Evolutionary conservation across 805 yeast species (phyloP), one percentile per base, ranked within the genome.

Genomic region (Danielia reshetovae): DNA sequence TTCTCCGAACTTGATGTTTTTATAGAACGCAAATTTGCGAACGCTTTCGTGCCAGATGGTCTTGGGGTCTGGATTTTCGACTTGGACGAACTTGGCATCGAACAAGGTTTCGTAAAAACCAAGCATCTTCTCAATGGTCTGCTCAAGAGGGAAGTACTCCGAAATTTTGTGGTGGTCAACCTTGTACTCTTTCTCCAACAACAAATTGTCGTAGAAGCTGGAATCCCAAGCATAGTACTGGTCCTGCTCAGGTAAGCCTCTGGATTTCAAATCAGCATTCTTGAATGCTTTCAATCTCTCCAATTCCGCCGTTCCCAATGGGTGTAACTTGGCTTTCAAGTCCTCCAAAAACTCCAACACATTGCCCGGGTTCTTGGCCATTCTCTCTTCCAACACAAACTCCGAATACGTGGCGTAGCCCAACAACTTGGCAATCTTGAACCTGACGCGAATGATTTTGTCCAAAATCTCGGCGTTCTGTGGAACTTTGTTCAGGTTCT

Each of bases 21-120:
- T 61, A 81, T 84, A 84, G 34, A 83, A 87, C 2, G 84, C 77
- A 51, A 77, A 77, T 51, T 78, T 82, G 42, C 75, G 77, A 12
- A 84, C 93, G 54, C 85, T 95, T 36, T 70, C 74, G 51, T 86
- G 89, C 95, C 95, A 86, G 11, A 74, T 71, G 10, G 74, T 61
- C 30, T 57, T 63, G 12, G 65, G 55, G 16, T 57, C 48, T 2
- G 60, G 51, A 6, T 59, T 59, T 4, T 62, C 62, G 22, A 74
- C 66, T 49, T 75, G 77, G 30, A 72, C 71, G 54, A 86, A 84
- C 54, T 80, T 77, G 39, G 86, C 68, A 40, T 76, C 77, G 59
- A 86, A 80, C 32, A 86, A 67, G 2, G 64, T 68, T 55, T 82
- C 90, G 55, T 81, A 86, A 43, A 85, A 74, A 7, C 66, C 62